Evolutionary conservation across 2,329 filamentous ascomycete genomes (phyloP).

Genomic region (Pseudopithomyces maydicus): DNA sequence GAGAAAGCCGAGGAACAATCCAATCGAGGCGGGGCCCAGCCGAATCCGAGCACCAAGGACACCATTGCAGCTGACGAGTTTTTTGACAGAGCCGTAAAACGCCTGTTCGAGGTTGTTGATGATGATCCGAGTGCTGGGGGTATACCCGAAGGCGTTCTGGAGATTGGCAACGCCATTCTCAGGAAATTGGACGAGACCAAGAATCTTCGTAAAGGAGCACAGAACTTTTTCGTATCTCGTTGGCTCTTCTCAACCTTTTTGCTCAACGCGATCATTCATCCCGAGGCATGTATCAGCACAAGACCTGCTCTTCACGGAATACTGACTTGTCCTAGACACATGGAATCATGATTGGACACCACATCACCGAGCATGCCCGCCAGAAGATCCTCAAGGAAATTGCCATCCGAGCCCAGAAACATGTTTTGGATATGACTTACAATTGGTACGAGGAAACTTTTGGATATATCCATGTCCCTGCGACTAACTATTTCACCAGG

Average conservation of each 20-base stretch:
- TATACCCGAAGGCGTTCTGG: conserved; percentile 83
- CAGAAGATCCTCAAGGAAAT: conserved; percentile 77
- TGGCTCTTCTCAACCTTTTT: conserved; percentile 93
- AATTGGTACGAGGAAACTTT: conserved; percentile 61
- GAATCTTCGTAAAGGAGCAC: conserved; percentile 70
- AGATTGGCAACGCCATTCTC: conserved; percentile 83
- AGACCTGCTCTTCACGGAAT: conserved; percentile 14
- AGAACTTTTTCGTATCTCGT: conserved; percentile 83
- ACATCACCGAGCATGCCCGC: conserved; percentile 88
- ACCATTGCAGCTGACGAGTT: conserved; percentile 86
- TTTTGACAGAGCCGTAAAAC: conserved; percentile 79
- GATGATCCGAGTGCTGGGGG: conserved; percentile 77
- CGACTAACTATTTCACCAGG: conserved; percentile 43
- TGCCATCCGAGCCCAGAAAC: conserved; percentile 76
- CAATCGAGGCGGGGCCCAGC: conserved; percentile 69
- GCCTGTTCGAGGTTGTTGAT: conserved; percentile 84
- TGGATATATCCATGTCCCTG: conserved; percentile 16
- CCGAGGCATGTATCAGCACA: conserved; percentile 66
- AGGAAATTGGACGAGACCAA: conserved; percentile 73
- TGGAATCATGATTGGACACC: conserved; percentile 79
- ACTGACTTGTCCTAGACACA: conserved; percentile 55
- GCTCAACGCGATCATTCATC: conserved; percentile 81
- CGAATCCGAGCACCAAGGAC: conserved; percentile 77
- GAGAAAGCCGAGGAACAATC: conserved; percentile 81
- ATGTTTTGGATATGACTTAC: conserved; percentile 76